Percentiles rank a stretch among this genome's conserved stretches.
These are phyloP conservation scores for Xerocomellus intermedius DNA, from an alignment of 768 basidiomycete species.

Conservation along the genomic window DNA sequence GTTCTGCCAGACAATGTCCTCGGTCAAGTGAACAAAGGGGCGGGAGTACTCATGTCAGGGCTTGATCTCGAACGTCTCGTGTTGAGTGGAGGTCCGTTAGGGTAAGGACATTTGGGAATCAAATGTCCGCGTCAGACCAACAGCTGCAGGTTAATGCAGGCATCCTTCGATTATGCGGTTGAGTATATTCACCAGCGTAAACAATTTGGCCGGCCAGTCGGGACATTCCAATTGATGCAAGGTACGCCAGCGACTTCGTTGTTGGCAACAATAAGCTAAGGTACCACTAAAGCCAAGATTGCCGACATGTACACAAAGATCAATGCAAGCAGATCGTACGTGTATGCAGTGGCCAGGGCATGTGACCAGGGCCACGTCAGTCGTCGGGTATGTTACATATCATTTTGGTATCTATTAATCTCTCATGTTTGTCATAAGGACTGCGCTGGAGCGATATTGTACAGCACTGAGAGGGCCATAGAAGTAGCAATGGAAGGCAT, in stretches of 20 bases:
- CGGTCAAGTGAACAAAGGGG: slow-evolving; percentile 77
- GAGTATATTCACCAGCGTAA: slow-evolving; percentile 92
- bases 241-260: slow-evolving; percentile 42
- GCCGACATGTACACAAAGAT: slow-evolving; percentile 96
- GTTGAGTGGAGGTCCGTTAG: slow-evolving; percentile 87
- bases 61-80: slow-evolving; percentile 91
- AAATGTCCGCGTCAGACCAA: slow-evolving; percentile 5
- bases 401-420: not conserved
- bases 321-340: slow-evolving; percentile 84
- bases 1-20: slow-evolving; percentile 69
- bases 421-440: slow-evolving; percentile 54
- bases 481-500: slow-evolving; percentile 90
- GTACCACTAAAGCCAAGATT: slow-evolving; percentile 57
- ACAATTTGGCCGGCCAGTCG: slow-evolving; percentile 86
- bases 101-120: slow-evolving; percentile 43
- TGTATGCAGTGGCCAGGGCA: slow-evolving; percentile 89
- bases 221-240: slow-evolving; percentile 95
- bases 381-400: slow-evolving; percentile 55
- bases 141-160: slow-evolving; percentile 75
- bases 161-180: slow-evolving; percentile 84
- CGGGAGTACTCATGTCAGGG: slow-evolving; percentile 89
- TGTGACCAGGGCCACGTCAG: slow-evolving; percentile 81
- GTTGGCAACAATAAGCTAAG: not conserved
- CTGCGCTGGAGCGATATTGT: slow-evolving; percentile 92
- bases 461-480: slow-evolving; percentile 88